A percentile compares a stretch with the other conserved stretches of the same genome.
Conservation (phyloP, 495 filamentous ascomycete genomes). For the Sordaria brevicollis region DNA sequence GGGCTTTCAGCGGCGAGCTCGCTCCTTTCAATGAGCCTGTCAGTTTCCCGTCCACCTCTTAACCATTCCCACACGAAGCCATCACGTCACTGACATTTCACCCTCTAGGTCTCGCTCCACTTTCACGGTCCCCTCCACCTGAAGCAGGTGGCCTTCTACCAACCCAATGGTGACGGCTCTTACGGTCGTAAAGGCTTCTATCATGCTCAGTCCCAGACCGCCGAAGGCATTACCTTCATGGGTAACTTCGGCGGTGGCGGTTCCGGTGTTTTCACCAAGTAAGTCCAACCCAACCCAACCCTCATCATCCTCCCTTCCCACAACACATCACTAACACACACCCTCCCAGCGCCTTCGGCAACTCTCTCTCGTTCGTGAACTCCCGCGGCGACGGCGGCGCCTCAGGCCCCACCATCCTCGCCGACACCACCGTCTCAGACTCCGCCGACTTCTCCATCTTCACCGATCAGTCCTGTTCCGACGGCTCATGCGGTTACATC, state of each 20-base stretch:
- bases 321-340: background rate
- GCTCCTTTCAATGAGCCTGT: too few species aligned
- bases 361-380: conserved; percentile 53
- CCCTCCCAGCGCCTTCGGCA: conserved; percentile 41
- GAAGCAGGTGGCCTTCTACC: conserved; percentile 55
- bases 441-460: conserved; percentile 50
- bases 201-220: conserved; percentile 32
- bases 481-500: conserved; percentile 45
- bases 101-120: conserved; percentile 54
- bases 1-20: too few species aligned
- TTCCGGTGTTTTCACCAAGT: conserved; percentile 51
- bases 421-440: conserved; percentile 40
- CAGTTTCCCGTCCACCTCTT: too few species aligned
- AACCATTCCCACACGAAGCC: too few species aligned
- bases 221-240: conserved; percentile 53
- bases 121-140: conserved; percentile 57
- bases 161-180: conserved; percentile 21
- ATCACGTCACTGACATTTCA: too few species aligned
- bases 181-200: conserved; percentile 46
- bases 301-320: too few species aligned
- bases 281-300: too few species aligned
- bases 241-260: conserved; percentile 50
- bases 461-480: conserved; percentile 46
- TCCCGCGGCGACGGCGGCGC: conserved; percentile 39
- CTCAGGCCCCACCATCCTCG: conserved; percentile 35